These are phyloP conservation scores for Eucalyptus coolabah DNA, from an alignment of 345 rosid genomes.

Conservation along the genomic window DNA sequence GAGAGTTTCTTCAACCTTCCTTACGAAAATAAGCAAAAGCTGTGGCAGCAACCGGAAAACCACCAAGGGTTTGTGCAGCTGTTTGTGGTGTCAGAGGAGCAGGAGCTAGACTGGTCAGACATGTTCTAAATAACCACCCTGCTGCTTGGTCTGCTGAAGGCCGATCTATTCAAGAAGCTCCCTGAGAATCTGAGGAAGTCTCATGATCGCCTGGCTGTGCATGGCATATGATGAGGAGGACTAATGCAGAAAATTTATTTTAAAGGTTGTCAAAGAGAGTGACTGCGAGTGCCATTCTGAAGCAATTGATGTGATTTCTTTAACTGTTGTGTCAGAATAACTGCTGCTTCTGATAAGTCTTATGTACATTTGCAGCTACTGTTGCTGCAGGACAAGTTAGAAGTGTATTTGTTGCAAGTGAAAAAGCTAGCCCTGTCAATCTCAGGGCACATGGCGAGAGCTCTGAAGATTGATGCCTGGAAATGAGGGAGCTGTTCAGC, in stretches of 20 bases:
- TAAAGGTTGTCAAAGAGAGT: background rate
- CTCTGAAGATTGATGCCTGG: constrained; percentile 16
- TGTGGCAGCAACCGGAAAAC: constrained; percentile 32
- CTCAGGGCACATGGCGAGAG: constrained; percentile 14
- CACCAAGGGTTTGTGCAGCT: constrained; percentile 39
- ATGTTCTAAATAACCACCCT: constrained; percentile 24
- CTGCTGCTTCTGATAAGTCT: background rate
- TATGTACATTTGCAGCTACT: background rate
- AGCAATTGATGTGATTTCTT: background rate
- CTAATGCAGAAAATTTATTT: background rate
- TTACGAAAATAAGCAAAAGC: constrained; percentile 18
- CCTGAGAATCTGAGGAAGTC: constrained; percentile 22
- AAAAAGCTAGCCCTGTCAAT: constrained; percentile 11
- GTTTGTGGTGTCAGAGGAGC: constrained; percentile 36
- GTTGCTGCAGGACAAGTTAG: constrained; percentile 8
- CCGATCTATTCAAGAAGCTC: constrained; percentile 17
- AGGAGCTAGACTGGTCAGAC: constrained; percentile 48
- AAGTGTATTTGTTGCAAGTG: constrained; percentile 6
- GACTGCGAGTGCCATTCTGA: background rate
- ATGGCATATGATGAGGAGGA: background rate
- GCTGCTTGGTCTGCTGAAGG: constrained; percentile 12
- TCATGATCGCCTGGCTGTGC: background rate
- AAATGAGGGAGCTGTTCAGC: constrained; percentile 14
- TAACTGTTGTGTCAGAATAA: background rate
- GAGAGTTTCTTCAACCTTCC: constrained; percentile 27